Evolutionary conservation across 192 early-diverging fungal genomes (phyloP), one percentile per base, ranked within the genome.

Genomic region (Rhizophlyctis rosea): DNA sequence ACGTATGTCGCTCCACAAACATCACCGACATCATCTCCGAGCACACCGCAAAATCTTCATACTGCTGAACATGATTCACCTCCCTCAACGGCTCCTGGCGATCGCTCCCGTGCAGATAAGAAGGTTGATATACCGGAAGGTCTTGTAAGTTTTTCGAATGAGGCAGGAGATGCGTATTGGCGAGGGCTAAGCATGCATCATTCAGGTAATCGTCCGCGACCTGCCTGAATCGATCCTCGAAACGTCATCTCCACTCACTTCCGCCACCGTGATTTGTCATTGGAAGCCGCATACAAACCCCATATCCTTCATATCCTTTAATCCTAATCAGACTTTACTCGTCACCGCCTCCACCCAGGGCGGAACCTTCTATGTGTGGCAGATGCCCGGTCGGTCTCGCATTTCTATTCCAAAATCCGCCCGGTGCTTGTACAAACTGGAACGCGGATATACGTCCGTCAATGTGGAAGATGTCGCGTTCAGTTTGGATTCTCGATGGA

Each of bases 381-480:
- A 81, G 28, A 55, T 90, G 56, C 50, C 35, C 11, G 56, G 49
- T 13, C 54, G 47, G 13, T 68, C 67, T 11, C 60, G 73, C 5
- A 82, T 81, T 24, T 31, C 18, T 3, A 50, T 25, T 4, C 23
- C 66, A 1, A 21, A 54, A 5, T 35, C 54, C 13, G 18, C 50
- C 13, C 54, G 57, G 11, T 81, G 75, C 65, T 32, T 93, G 4
- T 93, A 91, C 57, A 81, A 81, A 39, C 76, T 91, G 32, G 78
- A 89, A n/a, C 81, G 91, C 18, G 91, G 91, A 5, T 87, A 82
- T 59, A 93, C 91, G 0, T 75, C 85, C 53, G 91, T 90, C 4
- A 79, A 68, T 28, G 80, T 93, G 14, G 86, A 90, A 59, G 62
- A 59, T 60, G 79, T 87, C 48, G 66, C 80, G 1, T 92, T 90